Evolutionary conservation across 2,329 filamentous ascomycete genomes (phyloP), one percentile per base, ranked within the genome.

Genomic region (Aspergillus thermomutatus): DNA sequence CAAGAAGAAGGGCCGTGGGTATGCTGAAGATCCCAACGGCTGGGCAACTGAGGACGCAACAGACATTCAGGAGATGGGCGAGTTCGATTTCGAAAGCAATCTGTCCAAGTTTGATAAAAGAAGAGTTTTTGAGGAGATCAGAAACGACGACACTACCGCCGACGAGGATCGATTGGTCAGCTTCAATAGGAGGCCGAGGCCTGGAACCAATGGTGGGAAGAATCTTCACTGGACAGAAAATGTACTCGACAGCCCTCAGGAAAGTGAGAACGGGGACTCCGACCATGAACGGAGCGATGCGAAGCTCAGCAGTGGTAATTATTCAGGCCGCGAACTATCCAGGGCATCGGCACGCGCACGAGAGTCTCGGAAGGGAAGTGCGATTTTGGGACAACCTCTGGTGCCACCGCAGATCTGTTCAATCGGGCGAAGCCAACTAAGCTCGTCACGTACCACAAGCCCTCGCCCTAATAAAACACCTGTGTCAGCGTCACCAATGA

Each of bases 41-140:
- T 97, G 93, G 92, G 92, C 91, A 3, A 97, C 93, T 0, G 94
- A 97, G 70, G 93, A 97, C 68, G 92, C 93, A 23, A 97, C 91
- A 0, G 94, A 97, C 70, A 90, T 94, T 23, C 90, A 93, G 75
- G 93, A 95, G 70, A 84, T 94, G 80, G 91, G 90, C 10, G 94
- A 97, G 59, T 97, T 97, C 66, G 93, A 97, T 73, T 97, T 97
- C 67, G 87, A 90, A 66, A 87, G 86, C 54, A 92, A 92, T 63
- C 81, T 97, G 31, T 92, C 91, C 49, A 96, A 96, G 69, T 97
- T 97, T 66, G 92, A 97, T 78, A 97, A 97, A 77, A 86, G 88
- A 55, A 87, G 87, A 1, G 86, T 97, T 8, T 99, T 99, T 70
- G 89, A 93, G 63, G 88, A 97, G 74, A 94, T 97, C 73, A 83